Evolutionary conservation across 2,329 filamentous ascomycete genomes (phyloP), one percentile per base, ranked within the genome.

Genomic region (Ceratocystis lukuohia): DNA sequence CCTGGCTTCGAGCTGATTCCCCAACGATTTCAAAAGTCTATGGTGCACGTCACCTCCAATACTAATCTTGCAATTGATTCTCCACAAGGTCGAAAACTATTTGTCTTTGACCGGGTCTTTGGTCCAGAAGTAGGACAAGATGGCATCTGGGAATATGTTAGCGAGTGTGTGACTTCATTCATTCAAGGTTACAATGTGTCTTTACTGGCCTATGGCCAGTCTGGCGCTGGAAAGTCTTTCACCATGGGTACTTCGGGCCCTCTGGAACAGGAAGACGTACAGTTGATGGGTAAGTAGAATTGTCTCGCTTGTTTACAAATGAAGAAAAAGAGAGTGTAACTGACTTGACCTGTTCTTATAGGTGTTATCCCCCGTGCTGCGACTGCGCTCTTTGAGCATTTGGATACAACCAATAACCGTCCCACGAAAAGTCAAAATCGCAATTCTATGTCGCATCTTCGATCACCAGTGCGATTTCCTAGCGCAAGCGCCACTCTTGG

Each of bases 131-230:
- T 91, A 6, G 82, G 84, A 68, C 94, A 99, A 75, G 88, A 94
- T 70, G 93, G 92, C 61, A 79, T 99, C 61, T 99, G 93, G 89
- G 89, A 96, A 61, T 99, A 99, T 72, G 80, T 99, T 62, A 85
- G 85, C 69, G 94, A 99, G 71, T 95, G 91, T 71, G 88, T 97
- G 71, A 85, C 82, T 71, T 89, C 92, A 1, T 99, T 99, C 71
- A 80, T 94, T 1, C 91, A 96, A 74, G 94, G 94, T 65, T 99
- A 97, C 82, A 99, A 99, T 84, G 94, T 99, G 67, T 99, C 94
- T 2, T 85, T 99, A 62, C 80, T 99, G 71, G 94, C 94, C 61
- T 99, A 99, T 73, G 94, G 94, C 70, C 94, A 99, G 79, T 99
- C 94, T 33, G 94, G 94, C 66, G 91, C 94, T 10, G 94, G 94